These are phyloP conservation scores for Buxus sempervirens DNA, from an alignment of 164 flowering plant genomes.

Conservation along the genomic window DNA sequence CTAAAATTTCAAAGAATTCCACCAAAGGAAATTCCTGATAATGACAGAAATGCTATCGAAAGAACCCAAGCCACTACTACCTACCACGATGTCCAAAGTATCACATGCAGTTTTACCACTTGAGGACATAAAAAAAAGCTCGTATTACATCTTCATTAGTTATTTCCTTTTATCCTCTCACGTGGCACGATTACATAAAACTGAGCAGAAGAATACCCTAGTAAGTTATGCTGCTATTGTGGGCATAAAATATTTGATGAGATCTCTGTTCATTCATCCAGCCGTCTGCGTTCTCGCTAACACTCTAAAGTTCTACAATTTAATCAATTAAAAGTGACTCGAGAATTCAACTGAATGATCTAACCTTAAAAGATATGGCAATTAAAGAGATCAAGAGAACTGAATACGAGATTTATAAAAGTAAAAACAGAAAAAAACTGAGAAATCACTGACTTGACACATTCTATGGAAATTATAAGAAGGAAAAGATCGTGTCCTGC, in stretches of 20 bases:
- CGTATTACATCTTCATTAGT: not conserved
- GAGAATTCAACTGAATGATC: not conserved
- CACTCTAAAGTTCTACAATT: not conserved
- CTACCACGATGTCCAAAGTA: slow-evolving; percentile 6
- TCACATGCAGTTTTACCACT: not conserved
- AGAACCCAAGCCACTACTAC: not conserved
- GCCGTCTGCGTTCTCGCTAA: not conserved
- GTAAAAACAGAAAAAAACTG: not conserved
- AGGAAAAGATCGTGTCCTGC: not conserved
- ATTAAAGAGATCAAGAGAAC: not conserved
- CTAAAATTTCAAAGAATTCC: not conserved
- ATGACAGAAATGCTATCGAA: not conserved
- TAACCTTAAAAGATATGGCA: not conserved
- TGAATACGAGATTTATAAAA: no score
- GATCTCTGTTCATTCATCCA: no score
- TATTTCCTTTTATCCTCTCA: not conserved
- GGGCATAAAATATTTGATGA: not conserved
- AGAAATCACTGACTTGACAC: not conserved
- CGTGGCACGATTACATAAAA: not conserved
- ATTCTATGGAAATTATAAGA: not conserved
- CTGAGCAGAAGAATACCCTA: not conserved
- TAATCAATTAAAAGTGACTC: not conserved
- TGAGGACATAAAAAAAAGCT: not conserved
- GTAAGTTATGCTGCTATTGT: no score
- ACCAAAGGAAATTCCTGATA: not conserved